A percentile compares a stretch with the other conserved stretches of the same genome.
These are phyloP conservation scores for Ceratobasidium sp. DNA, from an alignment of 1,284 basidiomycete genomes.

Conservation along the genomic window DNA sequence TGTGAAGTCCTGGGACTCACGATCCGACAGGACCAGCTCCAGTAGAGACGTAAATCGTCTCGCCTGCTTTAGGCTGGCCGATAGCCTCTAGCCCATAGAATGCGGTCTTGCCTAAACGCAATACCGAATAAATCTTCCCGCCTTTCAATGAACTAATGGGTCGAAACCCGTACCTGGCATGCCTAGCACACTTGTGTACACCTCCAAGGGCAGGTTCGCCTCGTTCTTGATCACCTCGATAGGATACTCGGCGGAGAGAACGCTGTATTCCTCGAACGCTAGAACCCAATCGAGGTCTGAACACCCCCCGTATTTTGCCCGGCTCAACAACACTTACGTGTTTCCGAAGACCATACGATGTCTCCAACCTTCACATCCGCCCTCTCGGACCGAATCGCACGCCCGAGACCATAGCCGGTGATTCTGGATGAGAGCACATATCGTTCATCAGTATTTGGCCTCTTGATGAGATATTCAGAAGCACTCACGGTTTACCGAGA, in stretches of 20 bases:
- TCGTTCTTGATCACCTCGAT: conserved; percentile 53
- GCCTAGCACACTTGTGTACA: conserved; percentile 63
- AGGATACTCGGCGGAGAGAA: conserved; percentile 45
- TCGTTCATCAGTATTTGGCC: too few relatives aligned
- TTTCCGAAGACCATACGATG: conserved; percentile 56
- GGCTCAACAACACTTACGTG: conserved; percentile 47
- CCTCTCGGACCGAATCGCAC: conserved; percentile 50
- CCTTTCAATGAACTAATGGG: conserved; percentile 13
- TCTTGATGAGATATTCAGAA: background rate
- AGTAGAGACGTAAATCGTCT: conserved; percentile 65
- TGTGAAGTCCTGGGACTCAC: conserved; percentile 51
- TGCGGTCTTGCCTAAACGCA: conserved; percentile 58
- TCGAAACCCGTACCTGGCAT: conserved; percentile 53
- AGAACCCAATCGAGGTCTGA: background rate
- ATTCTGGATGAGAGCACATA: too few relatives aligned
- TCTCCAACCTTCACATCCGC: conserved; percentile 57
- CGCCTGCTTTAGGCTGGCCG: conserved; percentile 60
- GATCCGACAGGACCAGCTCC: conserved; percentile 63
- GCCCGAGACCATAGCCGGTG: conserved; percentile 46
- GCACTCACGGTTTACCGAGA: conserved; percentile 57
- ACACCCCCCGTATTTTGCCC: conserved; percentile 49
- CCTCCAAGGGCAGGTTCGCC: conserved; percentile 58
- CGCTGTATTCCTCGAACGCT: conserved; percentile 32
- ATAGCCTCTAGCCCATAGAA: conserved; percentile 49
- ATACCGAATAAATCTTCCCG: too few relatives aligned